These are phyloP conservation scores for Kluyveromyces marxianus DNA, from an alignment of 1,139 yeast species.

Conservation along the genomic window DNA sequence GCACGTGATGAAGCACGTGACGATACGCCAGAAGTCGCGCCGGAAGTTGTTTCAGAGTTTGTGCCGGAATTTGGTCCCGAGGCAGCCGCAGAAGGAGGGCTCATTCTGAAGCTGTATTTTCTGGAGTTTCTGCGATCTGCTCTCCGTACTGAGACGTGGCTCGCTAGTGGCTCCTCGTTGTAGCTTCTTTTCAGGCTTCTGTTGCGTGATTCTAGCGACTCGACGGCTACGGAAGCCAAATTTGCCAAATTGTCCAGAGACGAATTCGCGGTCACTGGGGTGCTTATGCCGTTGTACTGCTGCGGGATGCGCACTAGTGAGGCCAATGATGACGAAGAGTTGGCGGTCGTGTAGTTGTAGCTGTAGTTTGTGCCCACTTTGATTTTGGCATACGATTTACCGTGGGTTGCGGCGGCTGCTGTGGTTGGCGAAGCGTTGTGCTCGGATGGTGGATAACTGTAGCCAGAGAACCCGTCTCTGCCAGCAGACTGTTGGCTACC, in stretches of 20 bases:
- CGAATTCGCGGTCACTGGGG: constrained; percentile 1
- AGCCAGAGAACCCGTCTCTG: not conserved
- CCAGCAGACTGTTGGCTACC: not conserved
- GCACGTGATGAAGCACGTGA: not conserved
- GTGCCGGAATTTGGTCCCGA: not conserved
- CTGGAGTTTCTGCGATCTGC: not conserved
- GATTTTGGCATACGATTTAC: no score
- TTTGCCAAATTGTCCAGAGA: constrained; percentile 2
- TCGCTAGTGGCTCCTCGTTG: not conserved
- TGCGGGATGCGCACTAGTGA: not conserved
- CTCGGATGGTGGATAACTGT: no score
- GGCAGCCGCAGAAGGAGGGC: not conserved
- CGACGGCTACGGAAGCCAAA: constrained; percentile 1
- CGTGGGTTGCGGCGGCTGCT: no score
- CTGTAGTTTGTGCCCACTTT: not conserved
- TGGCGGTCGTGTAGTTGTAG: not conserved
- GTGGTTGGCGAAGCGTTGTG: no score
- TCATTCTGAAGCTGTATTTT: not conserved
- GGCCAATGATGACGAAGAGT: not conserved
- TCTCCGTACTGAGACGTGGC: not conserved
- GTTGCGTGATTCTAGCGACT: no score
- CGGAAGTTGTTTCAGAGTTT: not conserved
- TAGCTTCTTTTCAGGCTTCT: no score
- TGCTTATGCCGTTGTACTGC: not conserved
- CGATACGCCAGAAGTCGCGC: not conserved